Conservation (phyloP, 164 flowering plant species). For the Vitis rotundifolia region DNA sequence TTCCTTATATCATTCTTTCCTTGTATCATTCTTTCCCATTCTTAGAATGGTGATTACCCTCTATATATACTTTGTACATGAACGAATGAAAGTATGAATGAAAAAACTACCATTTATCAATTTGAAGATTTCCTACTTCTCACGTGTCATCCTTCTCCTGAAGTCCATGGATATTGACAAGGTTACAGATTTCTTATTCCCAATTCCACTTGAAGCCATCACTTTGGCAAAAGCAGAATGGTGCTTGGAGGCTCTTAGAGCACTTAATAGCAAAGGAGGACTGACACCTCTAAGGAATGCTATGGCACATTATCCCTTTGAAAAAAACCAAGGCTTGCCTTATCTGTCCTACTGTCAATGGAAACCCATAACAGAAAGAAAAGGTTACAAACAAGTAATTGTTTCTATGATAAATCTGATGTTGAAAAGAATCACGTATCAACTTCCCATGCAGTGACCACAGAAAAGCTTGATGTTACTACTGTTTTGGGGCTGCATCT, state of each 20-base stretch:
- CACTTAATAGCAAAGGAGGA: constrained; percentile 34
- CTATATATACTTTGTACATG: too few species aligned
- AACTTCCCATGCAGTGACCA: constrained; percentile 15
- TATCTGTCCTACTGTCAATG: constrained; percentile 20
- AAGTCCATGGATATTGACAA: too few species aligned
- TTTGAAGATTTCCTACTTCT: too few species aligned
- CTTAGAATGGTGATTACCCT: too few species aligned
- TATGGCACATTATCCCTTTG: constrained; percentile 76
- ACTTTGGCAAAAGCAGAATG: constrained; percentile 74
- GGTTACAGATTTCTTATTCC: too few species aligned
- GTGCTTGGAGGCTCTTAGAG: constrained; percentile 73
- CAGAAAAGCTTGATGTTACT: constrained; percentile 24
- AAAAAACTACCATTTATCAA: too few species aligned
- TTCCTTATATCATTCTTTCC: too few species aligned
- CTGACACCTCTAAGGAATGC: constrained; percentile 80
- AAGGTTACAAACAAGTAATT: constrained; percentile 40
- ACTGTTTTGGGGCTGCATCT: constrained; percentile 24
- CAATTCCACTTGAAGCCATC: constrained; percentile 52
- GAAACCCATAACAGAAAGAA: constrained; percentile 51
- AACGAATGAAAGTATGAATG: too few species aligned
- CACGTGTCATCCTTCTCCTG: too few species aligned
- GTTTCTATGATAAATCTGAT: constrained; percentile 25
- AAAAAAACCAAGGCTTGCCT: constrained; percentile 35
- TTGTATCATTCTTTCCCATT: too few species aligned
- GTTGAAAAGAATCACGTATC: constrained; percentile 24